Evolutionary conservation across 2,329 filamentous ascomycete genomes (phyloP).

Genomic region (Phaeomoniella chlamydospora): DNA sequence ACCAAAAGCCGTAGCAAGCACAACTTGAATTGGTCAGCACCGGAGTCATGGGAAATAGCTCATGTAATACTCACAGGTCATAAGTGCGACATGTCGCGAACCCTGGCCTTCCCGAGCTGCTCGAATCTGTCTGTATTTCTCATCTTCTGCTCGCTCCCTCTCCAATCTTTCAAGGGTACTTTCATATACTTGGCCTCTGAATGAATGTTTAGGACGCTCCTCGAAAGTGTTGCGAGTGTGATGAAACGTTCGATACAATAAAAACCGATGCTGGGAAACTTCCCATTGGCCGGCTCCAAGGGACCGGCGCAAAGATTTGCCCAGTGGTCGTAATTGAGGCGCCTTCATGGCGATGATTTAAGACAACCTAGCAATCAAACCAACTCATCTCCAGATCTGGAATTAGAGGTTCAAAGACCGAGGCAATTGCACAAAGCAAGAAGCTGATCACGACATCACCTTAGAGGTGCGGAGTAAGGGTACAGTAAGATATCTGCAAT

Average conservation of each 20-base stretch:
- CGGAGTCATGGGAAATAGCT: background rate
- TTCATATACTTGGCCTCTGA: slow-evolving; percentile 48
- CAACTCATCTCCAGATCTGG: no score
- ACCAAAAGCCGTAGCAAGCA: slow-evolving; percentile 33
- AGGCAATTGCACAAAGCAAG: no score
- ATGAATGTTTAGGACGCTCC: slow-evolving; percentile 27
- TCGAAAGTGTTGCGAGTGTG: no score
- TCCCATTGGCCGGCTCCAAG: background rate
- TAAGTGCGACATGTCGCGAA: background rate
- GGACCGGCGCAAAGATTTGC: background rate
- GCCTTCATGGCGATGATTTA: background rate
- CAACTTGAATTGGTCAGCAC: slow-evolving; percentile 22
- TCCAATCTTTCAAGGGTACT: slow-evolving; percentile 44
- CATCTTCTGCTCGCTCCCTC: slow-evolving; percentile 43
- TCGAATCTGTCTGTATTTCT: slow-evolving; percentile 26
- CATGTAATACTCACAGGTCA: background rate
- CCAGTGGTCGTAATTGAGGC: background rate
- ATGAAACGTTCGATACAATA: background rate
- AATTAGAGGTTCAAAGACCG: no score
- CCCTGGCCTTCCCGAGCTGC: background rate
- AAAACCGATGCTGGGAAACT: background rate
- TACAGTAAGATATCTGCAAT: no score
- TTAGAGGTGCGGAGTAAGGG: no score
- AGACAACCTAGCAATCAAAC: no score
- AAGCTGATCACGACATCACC: no score